Evolutionary conservation across 169 alveolate species (phyloP).

Genomic region (Cryptosporidium parvum): DNA sequence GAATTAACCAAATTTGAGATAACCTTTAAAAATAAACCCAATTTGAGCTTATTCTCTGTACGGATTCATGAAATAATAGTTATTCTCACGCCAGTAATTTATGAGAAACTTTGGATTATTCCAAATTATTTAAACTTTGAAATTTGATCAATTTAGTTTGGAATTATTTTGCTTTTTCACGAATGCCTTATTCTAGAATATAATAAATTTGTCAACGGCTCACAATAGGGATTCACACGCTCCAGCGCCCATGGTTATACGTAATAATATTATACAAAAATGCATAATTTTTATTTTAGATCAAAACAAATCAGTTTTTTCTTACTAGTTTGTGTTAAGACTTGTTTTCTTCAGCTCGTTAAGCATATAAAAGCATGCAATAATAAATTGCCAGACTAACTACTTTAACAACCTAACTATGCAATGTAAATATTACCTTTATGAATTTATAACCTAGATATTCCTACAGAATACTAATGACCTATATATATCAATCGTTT

Average conservation of each 20-base stretch:
- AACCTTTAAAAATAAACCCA: background rate
- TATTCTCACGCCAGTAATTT: background rate
- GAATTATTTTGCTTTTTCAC: no score
- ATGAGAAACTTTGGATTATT: background rate
- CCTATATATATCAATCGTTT: no score
- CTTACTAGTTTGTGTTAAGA: background rate
- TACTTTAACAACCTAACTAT: no score
- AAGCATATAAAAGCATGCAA: background rate
- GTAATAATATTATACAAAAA: conserved; percentile 1
- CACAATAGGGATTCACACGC: conserved; percentile 67
- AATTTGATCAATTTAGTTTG: no score
- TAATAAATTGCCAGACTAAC: background rate
- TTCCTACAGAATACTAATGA: background rate
- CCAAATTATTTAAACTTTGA: no score
- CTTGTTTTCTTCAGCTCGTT: background rate
- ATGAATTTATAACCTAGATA: background rate
- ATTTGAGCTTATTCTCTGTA: background rate
- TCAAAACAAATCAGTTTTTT: background rate
- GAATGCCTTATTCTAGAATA: background rate
- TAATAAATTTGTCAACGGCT: conserved; percentile 6
- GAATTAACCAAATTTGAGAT: background rate
- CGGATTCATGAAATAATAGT: background rate
- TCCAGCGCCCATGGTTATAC: conserved; percentile 66
- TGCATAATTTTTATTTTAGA: conserved; percentile 43
- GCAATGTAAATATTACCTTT: background rate